A percentile compares a stretch with the other conserved stretches of the same genome.
These are phyloP conservation scores for Exutisphaerella laricina DNA, from an alignment of 2,329 filamentous ascomycete species.

Conservation along the genomic window DNA sequence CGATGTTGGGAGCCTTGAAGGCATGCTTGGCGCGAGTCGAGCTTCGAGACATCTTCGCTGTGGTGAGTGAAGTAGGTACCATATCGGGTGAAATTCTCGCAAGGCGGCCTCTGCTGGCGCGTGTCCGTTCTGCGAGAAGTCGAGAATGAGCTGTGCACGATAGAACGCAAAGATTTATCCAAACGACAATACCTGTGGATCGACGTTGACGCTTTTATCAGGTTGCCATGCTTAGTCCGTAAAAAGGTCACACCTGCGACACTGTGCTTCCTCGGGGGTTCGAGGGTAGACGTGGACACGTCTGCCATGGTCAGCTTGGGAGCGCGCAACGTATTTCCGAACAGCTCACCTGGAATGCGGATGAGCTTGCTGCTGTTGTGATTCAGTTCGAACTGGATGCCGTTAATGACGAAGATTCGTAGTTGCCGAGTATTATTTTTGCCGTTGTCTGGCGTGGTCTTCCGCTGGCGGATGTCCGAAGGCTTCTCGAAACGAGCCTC, in stretches of 20 bases:
- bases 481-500: conserved; percentile 26
- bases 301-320: conserved; percentile 19
- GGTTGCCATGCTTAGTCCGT: conserved; percentile 80
- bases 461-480: neutral
- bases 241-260: conserved; percentile 77
- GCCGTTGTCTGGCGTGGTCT: neutral
- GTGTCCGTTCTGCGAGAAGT: conserved; percentile 10
- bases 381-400: conserved; percentile 66
- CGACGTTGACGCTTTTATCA: conserved; percentile 53
- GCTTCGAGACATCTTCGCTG: conserved; percentile 4
- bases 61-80: conserved; percentile 24
- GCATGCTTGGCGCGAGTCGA: conserved; percentile 13
- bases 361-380: conserved; percentile 78
- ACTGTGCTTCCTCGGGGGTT: conserved; percentile 67
- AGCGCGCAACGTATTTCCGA: neutral
- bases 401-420: conserved; percentile 63
- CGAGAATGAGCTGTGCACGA: conserved; percentile 5
- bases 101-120: conserved; percentile 20
- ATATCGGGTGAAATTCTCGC: conserved; percentile 33
- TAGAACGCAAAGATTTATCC: neutral
- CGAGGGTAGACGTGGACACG: conserved; percentile 25
- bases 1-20: conserved; percentile 18
- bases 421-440: neutral
- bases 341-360: conserved; percentile 61
- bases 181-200: conserved; percentile 19